Percentiles rank a stretch among this genome's conserved stretches.
Conservation (phyloP, 169 alveolate species). For the Fabrea salina region DNA sequence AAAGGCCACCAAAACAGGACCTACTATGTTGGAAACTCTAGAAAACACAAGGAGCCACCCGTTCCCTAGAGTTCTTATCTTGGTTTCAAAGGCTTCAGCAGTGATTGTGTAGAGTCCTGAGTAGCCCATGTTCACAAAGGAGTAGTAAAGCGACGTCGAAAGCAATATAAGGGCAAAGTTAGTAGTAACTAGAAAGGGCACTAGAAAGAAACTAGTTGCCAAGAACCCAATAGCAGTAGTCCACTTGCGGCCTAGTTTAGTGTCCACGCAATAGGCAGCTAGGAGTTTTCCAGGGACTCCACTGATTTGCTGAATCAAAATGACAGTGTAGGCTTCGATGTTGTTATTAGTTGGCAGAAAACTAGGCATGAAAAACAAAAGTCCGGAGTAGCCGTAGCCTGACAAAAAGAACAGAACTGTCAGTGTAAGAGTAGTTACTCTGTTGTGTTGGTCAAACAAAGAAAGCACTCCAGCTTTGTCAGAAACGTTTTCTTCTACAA, state of each 20-base stretch:
- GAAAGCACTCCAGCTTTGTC: too few relatives aligned
- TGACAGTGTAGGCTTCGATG: background rate
- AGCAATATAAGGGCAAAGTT: background rate
- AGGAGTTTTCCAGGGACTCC: slow-evolving; percentile 25
- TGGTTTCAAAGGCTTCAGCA: slow-evolving; percentile 17
- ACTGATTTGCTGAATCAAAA: background rate
- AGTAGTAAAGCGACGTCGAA: background rate
- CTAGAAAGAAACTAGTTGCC: background rate
- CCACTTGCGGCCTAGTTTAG: background rate
- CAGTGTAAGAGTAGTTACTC: background rate
- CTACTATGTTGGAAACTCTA: background rate
- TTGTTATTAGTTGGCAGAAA: background rate
- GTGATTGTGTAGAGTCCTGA: slow-evolving; percentile 4
- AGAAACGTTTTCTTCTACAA: too few relatives aligned
- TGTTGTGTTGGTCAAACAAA: background rate
- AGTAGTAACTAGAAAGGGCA: background rate
- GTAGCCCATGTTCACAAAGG: background rate
- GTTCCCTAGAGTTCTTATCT: background rate
- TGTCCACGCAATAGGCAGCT: slow-evolving; percentile 5
- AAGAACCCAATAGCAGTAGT: background rate
- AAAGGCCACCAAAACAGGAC: slow-evolving; percentile 11
- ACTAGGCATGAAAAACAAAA: background rate
- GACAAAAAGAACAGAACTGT: background rate
- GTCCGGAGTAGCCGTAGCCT: background rate
- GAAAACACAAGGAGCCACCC: too few relatives aligned